Evolutionary conservation across 1,139 yeast genomes (phyloP).

Genomic region (Tardiomyces blankii): DNA sequence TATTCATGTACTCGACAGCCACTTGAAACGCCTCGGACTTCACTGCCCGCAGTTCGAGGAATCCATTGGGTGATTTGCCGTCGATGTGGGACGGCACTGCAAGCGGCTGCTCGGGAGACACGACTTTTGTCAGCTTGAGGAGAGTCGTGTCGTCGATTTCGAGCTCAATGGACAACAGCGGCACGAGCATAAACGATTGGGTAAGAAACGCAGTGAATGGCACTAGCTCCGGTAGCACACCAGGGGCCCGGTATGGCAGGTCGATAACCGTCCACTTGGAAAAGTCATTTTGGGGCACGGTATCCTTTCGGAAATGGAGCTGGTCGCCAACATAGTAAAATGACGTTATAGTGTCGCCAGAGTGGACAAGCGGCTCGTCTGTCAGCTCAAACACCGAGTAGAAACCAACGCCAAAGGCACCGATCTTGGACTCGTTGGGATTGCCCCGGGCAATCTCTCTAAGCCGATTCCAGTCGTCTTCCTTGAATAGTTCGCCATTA

Average conservation of each 20-base stretch:
- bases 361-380: conserved; percentile 42
- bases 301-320: conserved; percentile 23
- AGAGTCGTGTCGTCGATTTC: conserved; percentile 21
- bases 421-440: conserved; percentile 94
- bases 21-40: conserved; percentile 23
- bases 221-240: conserved; percentile 23
- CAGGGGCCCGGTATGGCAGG: conserved; percentile 24
- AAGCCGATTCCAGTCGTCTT: conserved; percentile 31
- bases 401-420: conserved; percentile 99
- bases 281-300: conserved; percentile 10
- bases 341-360: conserved; percentile 28
- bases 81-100: conserved; percentile 19
- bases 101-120: conserved; percentile 15
- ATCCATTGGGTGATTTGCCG: conserved; percentile 18
- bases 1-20: conserved; percentile 25
- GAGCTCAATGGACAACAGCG: conserved; percentile 21
- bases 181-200: conserved; percentile 29
- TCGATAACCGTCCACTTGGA: conserved; percentile 30
- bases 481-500: conserved; percentile 26
- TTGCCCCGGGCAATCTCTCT: conserved; percentile 34
- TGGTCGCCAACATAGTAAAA: conserved; percentile 32
- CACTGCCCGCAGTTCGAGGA: conserved; percentile 16
- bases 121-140: conserved; percentile 19
- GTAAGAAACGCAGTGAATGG: conserved; percentile 29
- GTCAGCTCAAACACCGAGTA: conserved; percentile 96